A percentile compares a stretch with the other conserved stretches of the same genome.
These are phyloP conservation scores for Mollisia scopiformis DNA, from an alignment of 2,329 filamentous ascomycete genomes.

Conservation along the genomic window DNA sequence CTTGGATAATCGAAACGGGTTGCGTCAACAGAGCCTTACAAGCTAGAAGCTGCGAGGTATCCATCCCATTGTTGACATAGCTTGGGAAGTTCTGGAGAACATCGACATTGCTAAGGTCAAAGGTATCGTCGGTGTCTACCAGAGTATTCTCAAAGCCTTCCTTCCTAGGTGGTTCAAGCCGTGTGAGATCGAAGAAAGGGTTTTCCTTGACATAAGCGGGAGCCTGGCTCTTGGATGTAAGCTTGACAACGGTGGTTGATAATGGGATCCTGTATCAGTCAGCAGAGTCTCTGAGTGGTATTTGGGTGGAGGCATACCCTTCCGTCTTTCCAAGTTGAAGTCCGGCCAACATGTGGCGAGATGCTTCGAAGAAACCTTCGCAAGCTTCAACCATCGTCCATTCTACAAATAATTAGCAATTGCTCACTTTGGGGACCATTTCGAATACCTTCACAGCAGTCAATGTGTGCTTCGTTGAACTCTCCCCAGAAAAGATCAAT, in stretches of 20 bases:
- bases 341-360: conserved; percentile 71
- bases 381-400: conserved; percentile 77
- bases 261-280: conserved; percentile 54
- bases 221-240: conserved; percentile 46
- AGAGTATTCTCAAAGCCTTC: conserved; percentile 29
- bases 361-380: conserved; percentile 75
- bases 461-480: too few species aligned
- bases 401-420: conserved; percentile 13
- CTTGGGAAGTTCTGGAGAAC: conserved; percentile 58
- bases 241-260: conserved; percentile 61
- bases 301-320: conserved; percentile 23
- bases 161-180: conserved; percentile 35
- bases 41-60: conserved; percentile 71
- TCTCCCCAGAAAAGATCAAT: conserved; percentile 78
- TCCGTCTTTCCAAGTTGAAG: conserved; percentile 57
- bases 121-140: neutral
- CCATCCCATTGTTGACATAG: conserved; percentile 53
- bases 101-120: conserved; percentile 49
- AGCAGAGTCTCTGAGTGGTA: conserved; percentile 1
- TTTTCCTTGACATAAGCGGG: conserved; percentile 55
- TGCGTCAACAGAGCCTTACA: conserved; percentile 72
- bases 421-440: too few species aligned
- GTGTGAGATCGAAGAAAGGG: conserved; percentile 53
- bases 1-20: conserved; percentile 77
- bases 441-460: too few species aligned